Evolutionary conservation across 495 filamentous ascomycete species (phyloP), one percentile per base, ranked within the genome.

Genomic region (Jackrogersella multiformis): DNA sequence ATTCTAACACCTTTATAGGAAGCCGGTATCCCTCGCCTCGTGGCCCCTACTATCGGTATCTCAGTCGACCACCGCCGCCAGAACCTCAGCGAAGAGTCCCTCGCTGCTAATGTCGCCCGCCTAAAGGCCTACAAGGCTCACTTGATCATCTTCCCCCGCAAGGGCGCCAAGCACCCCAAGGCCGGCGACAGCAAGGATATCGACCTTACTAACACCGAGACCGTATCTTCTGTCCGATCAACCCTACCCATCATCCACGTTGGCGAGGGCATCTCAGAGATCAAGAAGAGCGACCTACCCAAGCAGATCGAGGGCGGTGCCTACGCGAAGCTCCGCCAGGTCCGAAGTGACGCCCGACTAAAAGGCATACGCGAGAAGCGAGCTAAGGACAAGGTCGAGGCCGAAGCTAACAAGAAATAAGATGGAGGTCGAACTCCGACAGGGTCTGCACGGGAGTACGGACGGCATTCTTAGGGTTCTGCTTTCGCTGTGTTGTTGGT

Each of bases 141-240:
- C 76, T 82, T 99, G 76, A 96, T 99, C 83, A 84, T 99, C 80
- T 98, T 98, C 89, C 95, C 95, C 75, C 93, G 93, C 86, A 94
- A 92, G 83, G 84, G 87, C 76, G 92, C 93, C 82, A 90, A 95
- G 84, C 70, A 75, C 64, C 84, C 88, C 82, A 97, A 94, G 90
- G 89, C 88, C 73, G 87, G 88, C 78, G 95, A 97, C 82, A 89
- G 91, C 75, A 88, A 90, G 77, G 88, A 86, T 69, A 93, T 95
- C 79, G 93, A 96, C 68, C 87, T 95, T 81, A 88, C 88, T 76
- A 85, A 83, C 64, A 88, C 84, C 80, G 88, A 93, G 85, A 87
- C 87, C 75, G 80, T 85, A 75, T 78, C 86, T 72, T 80, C 80
- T 74, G 80, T 89, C 74, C 77, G 77, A 69, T 73, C 80, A 49